phyloP scores from a whole-genome alignment of 495 filamentous ascomycete genomes.

The Daldinia grandis region DNA sequence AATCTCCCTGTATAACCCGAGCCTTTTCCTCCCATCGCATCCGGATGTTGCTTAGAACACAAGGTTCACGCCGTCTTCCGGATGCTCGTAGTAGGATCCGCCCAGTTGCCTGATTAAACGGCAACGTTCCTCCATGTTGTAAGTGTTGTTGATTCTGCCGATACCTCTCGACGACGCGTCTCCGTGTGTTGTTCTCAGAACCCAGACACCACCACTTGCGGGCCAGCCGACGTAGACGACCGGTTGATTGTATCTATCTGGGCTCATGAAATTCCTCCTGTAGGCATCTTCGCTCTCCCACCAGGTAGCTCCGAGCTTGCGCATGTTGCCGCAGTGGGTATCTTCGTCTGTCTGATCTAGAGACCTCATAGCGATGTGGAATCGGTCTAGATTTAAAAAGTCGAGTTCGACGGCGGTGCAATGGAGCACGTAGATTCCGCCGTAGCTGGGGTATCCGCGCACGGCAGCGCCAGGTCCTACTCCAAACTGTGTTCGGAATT shows the following conservation, averaged over 20 bases:
- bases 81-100: constrained; percentile 40
- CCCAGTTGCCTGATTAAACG: constrained; percentile 40
- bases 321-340: constrained; percentile 37
- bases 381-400: constrained; percentile 33
- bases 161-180: constrained; percentile 28
- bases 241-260: constrained; percentile 23
- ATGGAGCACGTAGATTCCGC: constrained; percentile 36
- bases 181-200: constrained; percentile 26
- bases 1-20: constrained; percentile 1
- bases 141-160: constrained; percentile 37
- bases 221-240: constrained; percentile 37
- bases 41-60: constrained; percentile 9
- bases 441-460: constrained; percentile 36
- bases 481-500: constrained; percentile 33
- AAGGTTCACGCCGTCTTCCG: constrained; percentile 37
- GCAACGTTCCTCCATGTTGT: constrained; percentile 46
- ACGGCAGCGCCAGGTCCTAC: constrained; percentile 33
- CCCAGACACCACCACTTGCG: constrained; percentile 36
- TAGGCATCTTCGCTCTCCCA: constrained; percentile 39
- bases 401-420: constrained; percentile 38
- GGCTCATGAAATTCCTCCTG: constrained; percentile 17
- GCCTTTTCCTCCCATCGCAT: neutral
- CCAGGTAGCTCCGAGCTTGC: constrained; percentile 37
- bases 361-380: constrained; percentile 35
- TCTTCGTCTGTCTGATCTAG: constrained; percentile 34